phyloP scores from a whole-genome alignment of 2,329 filamentous ascomycete species.

The Pseudocercospora crystallina region DNA sequence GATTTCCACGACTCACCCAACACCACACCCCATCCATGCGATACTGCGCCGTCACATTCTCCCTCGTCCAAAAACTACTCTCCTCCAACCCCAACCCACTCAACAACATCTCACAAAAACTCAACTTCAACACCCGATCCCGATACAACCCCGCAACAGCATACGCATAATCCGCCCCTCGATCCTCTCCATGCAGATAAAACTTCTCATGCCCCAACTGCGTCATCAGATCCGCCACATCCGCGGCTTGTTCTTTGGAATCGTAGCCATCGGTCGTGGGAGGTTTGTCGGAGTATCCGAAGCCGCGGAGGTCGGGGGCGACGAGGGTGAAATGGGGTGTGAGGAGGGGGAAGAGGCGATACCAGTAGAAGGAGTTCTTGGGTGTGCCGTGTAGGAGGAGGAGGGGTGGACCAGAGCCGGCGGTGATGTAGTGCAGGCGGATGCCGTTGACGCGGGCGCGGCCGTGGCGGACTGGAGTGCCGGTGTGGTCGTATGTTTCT shows the following conservation, averaged over 20 bases:
- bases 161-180: conserved; percentile 39
- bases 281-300: conserved; percentile 43
- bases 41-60: conserved; percentile 35
- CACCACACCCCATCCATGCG: conserved; percentile 38
- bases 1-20: conserved; percentile 26
- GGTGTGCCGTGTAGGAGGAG: conserved; percentile 36
- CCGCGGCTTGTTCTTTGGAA: conserved; percentile 37
- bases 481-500: conserved; percentile 34
- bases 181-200: conserved; percentile 38
- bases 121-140: conserved; percentile 34
- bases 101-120: conserved; percentile 38
- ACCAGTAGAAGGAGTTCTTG: conserved; percentile 40
- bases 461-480: conserved; percentile 30
- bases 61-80: conserved; percentile 32
- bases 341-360: conserved; percentile 37
- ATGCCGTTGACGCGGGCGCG: conserved; percentile 36
- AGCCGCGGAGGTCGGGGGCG: conserved; percentile 39
- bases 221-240: conserved; percentile 38
- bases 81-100: conserved; percentile 35
- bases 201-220: conserved; percentile 36
- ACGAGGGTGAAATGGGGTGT: conserved; percentile 39
- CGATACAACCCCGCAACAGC: conserved; percentile 35
- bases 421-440: conserved; percentile 36
- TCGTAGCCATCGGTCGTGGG: conserved; percentile 41
- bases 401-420: conserved; percentile 30